A percentile compares a stretch with the other conserved stretches of the same genome.
Conservation (phyloP, 2,329 filamentous ascomycete species). For the Exophiala viscosa region DNA sequence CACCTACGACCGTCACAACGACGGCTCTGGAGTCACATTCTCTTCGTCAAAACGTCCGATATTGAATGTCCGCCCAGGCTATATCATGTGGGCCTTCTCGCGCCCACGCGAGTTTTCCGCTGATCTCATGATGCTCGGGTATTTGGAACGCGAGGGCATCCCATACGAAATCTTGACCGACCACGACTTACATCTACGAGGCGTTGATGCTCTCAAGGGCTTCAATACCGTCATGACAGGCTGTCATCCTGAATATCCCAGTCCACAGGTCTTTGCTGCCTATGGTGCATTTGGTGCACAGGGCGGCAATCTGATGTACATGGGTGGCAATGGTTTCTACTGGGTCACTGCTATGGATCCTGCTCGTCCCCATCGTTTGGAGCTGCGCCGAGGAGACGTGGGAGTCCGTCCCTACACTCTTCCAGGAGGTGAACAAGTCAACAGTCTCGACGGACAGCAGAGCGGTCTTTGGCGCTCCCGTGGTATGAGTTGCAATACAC, state of each 20-base stretch:
- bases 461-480: conserved; percentile 35
- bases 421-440: conserved; percentile 31
- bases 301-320: conserved; percentile 37
- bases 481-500: conserved; percentile 30
- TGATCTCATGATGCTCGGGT: conserved; percentile 36
- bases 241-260: conserved; percentile 30
- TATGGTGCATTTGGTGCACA: conserved; percentile 29
- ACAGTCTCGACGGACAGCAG: conserved; percentile 31
- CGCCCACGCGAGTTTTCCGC: conserved; percentile 39
- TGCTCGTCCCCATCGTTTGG: conserved; percentile 29
- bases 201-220: conserved; percentile 12
- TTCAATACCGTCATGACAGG: conserved; percentile 30
- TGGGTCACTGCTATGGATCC: conserved; percentile 19
- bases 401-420: conserved; percentile 31
- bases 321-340: conserved; percentile 38
- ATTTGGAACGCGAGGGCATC: conserved; percentile 32
- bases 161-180: conserved; percentile 37
- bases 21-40: conserved; percentile 34
- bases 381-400: conserved; percentile 34
- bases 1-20: conserved; percentile 36
- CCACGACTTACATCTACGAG: conserved; percentile 33
- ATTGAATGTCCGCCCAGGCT: conserved; percentile 37
- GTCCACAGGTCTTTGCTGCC: conserved; percentile 26
- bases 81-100: conserved; percentile 35
- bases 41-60: conserved; percentile 35